Evolutionary conservation across 345 rosid species (phyloP), one percentile per base, ranked within the genome.

Genomic region (Lepidium didymum): DNA sequence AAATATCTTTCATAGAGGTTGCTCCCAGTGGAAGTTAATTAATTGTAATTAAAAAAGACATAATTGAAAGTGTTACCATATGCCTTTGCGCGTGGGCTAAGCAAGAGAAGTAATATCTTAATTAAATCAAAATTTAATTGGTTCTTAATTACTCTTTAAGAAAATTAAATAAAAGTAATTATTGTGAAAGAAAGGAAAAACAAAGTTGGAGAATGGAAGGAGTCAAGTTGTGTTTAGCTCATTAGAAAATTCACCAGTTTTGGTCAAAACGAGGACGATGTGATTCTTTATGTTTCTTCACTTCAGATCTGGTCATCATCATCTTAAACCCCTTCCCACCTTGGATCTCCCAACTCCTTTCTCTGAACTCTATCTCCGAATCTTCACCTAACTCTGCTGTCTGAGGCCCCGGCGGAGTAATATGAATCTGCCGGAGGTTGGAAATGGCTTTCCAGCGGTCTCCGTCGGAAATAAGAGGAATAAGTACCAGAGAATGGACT

Each of bases 401-500:
- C 69, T 41, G 36, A 51, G 33, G 36, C 61, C 45, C 13, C 57
- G 47, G 56, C 56, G 60, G 65, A 53, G 59, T 27, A 45, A 41
- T 27, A 75, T 82, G 81, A 88, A 81, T 62, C 76, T 72, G 65
- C 90, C 77, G 36, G 87, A 81, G 72, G 82, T 87, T 60, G 83
- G 80, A 64, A 41, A 73, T 66, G 77, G 63, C 36, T 53, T 82
- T 38, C 70, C 83, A 25, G 84, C 62, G 56, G 65, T 81, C 21
- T 64, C 87, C 23, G 47, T 86, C 64, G 86, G 89, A 40, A 69
- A 60, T 51, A 92, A 84, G 77, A 89, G 82, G 72, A 74, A 53
- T 21, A 89, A 85, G 83, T 92, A 92, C 64, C 81, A 58, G 80
- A 81, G 96, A 64, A 92, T 87, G 95, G 88, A 78, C 65, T 80